Base-by-base conservation (phyloP, 192 early-diverging fungal genomes). In the Chytriomyces hyalinus region DNA sequence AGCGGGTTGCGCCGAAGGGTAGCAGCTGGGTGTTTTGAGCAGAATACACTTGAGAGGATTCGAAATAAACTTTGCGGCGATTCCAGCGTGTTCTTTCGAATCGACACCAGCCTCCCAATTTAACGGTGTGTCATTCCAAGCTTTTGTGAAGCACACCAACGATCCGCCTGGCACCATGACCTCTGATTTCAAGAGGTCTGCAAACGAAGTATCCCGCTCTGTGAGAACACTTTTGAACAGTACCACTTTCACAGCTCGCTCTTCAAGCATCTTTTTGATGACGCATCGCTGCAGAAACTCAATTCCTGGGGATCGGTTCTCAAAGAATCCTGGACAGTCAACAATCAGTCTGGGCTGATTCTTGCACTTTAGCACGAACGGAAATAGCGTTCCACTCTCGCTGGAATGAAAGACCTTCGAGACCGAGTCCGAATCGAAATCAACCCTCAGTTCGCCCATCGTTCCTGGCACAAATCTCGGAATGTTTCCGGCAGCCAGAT, bases 281-380 rank as follows among this genome's bases (percentile, higher is more conserved):
- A 73, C 20, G 7, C n/a, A 17, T 8, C 60, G 10, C 60, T 73
- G 71, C 22, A 73, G 13, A 45, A 73, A 73, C 49, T 73, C 71
- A 9, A 62, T 8, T 11, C 22, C 71, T 45, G 46, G 59, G 0
- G 10, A 8, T 9, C 71, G 53, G 11, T 26, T 73, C 13, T 73
- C 71, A n/a, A 7, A 9, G 28, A 73, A 73, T 8, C 71, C 71
- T 2, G 71, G 71, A 26, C 20, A 73, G 44, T 73, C 71, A 46
- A 28, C 60, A 15, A 73, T 9, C 3, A 73, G 15, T 13, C 53
- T 13, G 36, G 36, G 36, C 36, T 36, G 36, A 20, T 57, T 20
- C 53, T 57, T 57, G 53, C 15, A n/a, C 53, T n/a, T 20, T n/a
- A n/a, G 53, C 0, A 57, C 53, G 20, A 57, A 57, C 0, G 53